phyloP scores from a whole-genome alignment of 805 yeast species.

The Ogataea zsoltii region DNA sequence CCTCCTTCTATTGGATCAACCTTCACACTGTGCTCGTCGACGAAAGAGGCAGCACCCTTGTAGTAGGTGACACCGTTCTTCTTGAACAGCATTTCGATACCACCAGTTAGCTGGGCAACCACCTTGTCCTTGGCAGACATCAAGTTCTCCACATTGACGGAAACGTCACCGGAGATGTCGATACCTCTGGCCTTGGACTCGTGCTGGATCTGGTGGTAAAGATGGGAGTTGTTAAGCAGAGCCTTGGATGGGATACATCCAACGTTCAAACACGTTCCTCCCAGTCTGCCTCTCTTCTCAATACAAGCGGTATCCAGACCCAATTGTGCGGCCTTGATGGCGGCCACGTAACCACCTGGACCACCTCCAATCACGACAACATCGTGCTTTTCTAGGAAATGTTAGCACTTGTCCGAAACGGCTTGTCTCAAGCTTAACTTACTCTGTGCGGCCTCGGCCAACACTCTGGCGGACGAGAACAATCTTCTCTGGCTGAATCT shows the following conservation, averaged over 20 bases:
- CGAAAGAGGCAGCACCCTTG: constrained; percentile 90
- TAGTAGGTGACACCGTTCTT: constrained; percentile 92
- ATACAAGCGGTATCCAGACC: constrained; percentile 94
- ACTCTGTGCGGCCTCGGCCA: constrained; percentile 31
- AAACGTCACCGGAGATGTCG: constrained; percentile 68
- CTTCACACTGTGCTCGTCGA: constrained; percentile 72
- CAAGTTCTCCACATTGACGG: constrained; percentile 72
- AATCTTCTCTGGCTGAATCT: constrained; percentile 33
- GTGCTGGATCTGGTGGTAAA: constrained; percentile 83
- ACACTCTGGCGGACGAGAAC: constrained; percentile 33
- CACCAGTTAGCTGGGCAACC: constrained; percentile 87
- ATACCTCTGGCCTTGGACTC: constrained; percentile 91
- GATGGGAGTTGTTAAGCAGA: constrained; percentile 87
- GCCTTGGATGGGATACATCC: constrained; percentile 99
- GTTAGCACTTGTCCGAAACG: constrained; percentile 14
- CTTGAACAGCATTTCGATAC: constrained; percentile 93
- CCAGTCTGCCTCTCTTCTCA: constrained; percentile 93
- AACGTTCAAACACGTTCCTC: constrained; percentile 98
- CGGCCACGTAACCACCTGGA: constrained; percentile 99
- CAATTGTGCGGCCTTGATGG: constrained; percentile 97
- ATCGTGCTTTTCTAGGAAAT: constrained; percentile 60
- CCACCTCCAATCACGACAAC: constrained; percentile 98
- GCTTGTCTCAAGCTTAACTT: constrained; percentile 10
- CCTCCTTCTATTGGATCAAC: constrained; percentile 87
- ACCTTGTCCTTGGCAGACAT: constrained; percentile 92